Percentiles rank a stretch among this genome's conserved stretches.
These are phyloP conservation scores for Endotrypanum monterogeii DNA, from an alignment of 208 protist species.

Conservation along the genomic window DNA sequence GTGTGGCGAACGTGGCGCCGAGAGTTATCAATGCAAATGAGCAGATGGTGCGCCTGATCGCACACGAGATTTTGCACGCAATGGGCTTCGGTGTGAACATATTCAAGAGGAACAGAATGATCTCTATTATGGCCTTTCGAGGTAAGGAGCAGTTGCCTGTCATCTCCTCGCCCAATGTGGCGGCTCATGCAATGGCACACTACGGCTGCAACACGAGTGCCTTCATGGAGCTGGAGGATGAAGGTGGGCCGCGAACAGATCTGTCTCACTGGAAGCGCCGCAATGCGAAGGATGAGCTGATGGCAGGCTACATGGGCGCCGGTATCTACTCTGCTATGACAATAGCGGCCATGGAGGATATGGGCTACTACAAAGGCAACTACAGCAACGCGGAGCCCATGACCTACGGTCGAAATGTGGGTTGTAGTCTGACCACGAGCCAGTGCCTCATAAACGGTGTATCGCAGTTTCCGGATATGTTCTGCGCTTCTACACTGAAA, in stretches of 20 bases:
- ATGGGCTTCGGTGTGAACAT: conserved; percentile 54
- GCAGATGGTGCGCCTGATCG: conserved; percentile 24
- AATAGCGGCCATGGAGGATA: conserved; percentile 77
- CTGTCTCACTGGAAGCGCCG: conserved; percentile 89
- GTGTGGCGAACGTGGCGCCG: conserved; percentile 52
- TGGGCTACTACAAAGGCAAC: conserved; percentile 70
- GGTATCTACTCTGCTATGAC: conserved; percentile 69
- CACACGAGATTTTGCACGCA: conserved; percentile 87
- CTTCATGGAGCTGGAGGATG: conserved; percentile 79
- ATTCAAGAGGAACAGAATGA: conserved; percentile 18
- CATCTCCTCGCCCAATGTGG: conserved; percentile 35
- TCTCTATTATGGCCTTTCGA: conserved; percentile 18
- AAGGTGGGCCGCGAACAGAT: conserved; percentile 44
- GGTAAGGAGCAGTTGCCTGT: conserved; percentile 23
- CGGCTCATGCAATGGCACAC: conserved; percentile 39
- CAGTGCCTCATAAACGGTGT: conserved; percentile 34
- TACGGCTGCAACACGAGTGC: conserved; percentile 57
- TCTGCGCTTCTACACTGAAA: conserved; percentile 21
- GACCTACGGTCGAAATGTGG: conserved; percentile 65
- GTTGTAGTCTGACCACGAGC: conserved; percentile 49
- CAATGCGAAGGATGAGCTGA: conserved; percentile 78
- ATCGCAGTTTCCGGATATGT: conserved; percentile 47
- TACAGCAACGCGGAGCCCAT: conserved; percentile 67
- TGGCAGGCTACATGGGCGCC: conserved; percentile 44
- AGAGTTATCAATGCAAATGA: conserved; percentile 14